Conservation (phyloP, 1,139 yeast genomes). For the Saccharomyces hybrid region DNA sequence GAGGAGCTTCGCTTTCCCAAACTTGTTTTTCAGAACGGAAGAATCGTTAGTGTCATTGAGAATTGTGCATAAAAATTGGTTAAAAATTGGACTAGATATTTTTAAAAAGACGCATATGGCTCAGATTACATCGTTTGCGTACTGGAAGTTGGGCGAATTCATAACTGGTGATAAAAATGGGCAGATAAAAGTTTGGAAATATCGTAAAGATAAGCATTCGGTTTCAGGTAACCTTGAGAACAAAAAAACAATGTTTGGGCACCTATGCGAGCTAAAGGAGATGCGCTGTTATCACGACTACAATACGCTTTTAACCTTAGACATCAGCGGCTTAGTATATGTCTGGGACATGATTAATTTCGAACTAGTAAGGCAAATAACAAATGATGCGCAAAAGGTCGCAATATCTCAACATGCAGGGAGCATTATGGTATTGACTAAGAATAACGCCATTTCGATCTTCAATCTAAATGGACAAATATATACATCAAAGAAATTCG, state of each 20-base stretch:
- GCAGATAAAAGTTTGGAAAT: constrained; percentile 47
- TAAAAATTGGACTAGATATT: background rate
- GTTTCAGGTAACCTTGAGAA: constrained; percentile 3
- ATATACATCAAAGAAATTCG: constrained; percentile 24
- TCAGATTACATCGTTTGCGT: constrained; percentile 22
- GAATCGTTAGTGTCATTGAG: background rate
- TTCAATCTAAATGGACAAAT: constrained; percentile 51
- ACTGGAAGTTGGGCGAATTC: constrained; percentile 31
- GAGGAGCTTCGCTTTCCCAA: background rate
- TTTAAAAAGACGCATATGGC: constrained; percentile 21
- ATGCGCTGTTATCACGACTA: constrained; percentile 43
- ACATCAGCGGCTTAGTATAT: constrained; percentile 42
- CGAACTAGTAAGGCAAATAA: constrained; percentile 42
- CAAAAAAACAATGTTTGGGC: constrained; percentile 44
- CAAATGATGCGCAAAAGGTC: constrained; percentile 28
- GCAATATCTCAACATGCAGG: constrained; percentile 54
- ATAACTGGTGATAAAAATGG: constrained; percentile 54
- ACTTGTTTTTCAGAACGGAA: background rate
- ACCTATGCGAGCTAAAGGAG: constrained; percentile 38
- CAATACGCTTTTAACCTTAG: constrained; percentile 47
- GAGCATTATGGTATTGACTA: constrained; percentile 38
- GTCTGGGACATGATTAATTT: constrained; percentile 55
- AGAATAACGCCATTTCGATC: constrained; percentile 30
- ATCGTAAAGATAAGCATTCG: background rate
- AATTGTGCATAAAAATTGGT: background rate